These are phyloP conservation scores for Linnemannia hyalina DNA, from an alignment of 192 early-diverging fungal genomes.

Conservation along the genomic window DNA sequence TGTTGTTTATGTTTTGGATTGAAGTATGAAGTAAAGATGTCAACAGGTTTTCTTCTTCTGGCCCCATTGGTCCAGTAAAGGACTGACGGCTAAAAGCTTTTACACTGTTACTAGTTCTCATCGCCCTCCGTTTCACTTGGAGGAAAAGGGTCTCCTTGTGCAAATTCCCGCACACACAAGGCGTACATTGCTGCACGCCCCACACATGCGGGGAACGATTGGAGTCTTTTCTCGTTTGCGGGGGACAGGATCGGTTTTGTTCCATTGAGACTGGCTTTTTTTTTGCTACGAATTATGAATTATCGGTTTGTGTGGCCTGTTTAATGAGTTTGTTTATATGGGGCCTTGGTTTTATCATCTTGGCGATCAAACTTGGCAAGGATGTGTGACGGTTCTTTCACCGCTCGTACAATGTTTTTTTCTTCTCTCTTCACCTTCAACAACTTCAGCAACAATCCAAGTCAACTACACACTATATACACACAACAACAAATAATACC, in stretches of 20 bases:
- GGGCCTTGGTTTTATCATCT: too few relatives aligned
- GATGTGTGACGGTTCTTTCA: too few relatives aligned
- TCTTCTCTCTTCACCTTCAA: neutral
- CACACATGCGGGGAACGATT: conserved; percentile 42
- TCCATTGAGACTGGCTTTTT: neutral
- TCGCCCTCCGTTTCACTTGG: conserved; percentile 56
- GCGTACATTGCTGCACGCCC: neutral
- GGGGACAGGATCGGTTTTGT: neutral
- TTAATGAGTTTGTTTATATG: neutral
- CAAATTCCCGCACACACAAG: conserved; percentile 45
- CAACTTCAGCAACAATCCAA: too few relatives aligned
- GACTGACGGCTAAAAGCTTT: conserved; percentile 51
- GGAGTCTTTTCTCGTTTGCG: neutral
- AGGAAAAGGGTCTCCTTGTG: conserved; percentile 49
- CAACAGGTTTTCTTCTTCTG: conserved; percentile 54
- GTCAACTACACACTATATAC: neutral
- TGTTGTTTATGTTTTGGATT: neutral
- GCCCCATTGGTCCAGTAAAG: conserved; percentile 51
- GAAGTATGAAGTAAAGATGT: conserved; percentile 16
- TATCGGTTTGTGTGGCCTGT: neutral
- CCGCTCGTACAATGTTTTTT: neutral
- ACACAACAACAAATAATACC: neutral
- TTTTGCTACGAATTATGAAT: neutral
- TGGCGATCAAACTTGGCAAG: too few relatives aligned
- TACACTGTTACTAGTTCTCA: conserved; percentile 33